A percentile compares a stretch with the other conserved stretches of the same genome.
Conservation (phyloP, 768 basidiomycete genomes). For the Lyophyllum semitale region DNA sequence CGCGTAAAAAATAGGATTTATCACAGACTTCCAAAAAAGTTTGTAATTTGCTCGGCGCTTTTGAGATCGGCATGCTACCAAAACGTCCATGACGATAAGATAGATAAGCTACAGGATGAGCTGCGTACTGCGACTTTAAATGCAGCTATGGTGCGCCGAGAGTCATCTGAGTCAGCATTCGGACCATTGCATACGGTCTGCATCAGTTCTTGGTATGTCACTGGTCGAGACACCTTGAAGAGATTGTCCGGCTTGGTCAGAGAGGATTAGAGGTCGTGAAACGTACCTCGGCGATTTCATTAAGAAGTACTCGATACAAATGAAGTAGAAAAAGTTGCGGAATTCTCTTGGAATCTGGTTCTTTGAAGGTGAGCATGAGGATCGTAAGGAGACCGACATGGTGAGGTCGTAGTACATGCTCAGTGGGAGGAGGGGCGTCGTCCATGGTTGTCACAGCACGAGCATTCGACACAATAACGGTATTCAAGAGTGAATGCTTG, state of each 20-base stretch:
- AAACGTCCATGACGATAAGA: background rate
- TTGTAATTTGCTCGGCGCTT: conserved; percentile 60
- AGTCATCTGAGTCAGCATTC: conserved; percentile 40
- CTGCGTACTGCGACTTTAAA: conserved; percentile 38
- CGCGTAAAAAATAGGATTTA: background rate
- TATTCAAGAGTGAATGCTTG: background rate
- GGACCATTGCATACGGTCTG: conserved; percentile 46
- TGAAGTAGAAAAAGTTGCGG: conserved; percentile 62
- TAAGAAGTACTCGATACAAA: conserved; percentile 65
- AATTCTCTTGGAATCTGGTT: conserved; percentile 52
- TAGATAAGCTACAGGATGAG: background rate
- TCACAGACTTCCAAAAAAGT: conserved; percentile 57
- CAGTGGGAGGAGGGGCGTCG: conserved; percentile 59
- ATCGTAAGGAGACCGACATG: conserved; percentile 71
- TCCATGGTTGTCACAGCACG: conserved; percentile 30
- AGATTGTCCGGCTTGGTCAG: background rate
- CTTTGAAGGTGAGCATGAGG: conserved; percentile 63
- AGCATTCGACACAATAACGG: background rate
- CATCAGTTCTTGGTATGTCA: conserved; percentile 52
- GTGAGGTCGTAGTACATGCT: conserved; percentile 74
- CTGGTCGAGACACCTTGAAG: conserved; percentile 65
- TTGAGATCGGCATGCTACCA: conserved; percentile 49
- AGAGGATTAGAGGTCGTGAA: background rate
- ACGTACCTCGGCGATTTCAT: conserved; percentile 69
- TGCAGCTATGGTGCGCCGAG: conserved; percentile 45